Base-by-base conservation (phyloP, 306 rosid species). In the Echinosophora koreensis region DNA sequence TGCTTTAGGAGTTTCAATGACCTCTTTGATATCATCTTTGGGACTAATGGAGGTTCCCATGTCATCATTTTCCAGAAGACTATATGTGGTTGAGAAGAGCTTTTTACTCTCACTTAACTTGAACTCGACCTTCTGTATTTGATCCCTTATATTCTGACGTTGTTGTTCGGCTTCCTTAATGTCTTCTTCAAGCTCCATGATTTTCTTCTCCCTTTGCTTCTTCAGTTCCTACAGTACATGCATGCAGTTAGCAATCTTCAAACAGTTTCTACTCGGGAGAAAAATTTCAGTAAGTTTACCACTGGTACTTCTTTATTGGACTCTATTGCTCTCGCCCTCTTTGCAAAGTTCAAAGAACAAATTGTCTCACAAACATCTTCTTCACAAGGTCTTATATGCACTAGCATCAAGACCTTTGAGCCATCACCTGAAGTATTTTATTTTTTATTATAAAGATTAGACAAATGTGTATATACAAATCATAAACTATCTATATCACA, bases 391-490 rank as follows among this genome's bases (percentile, higher is more conserved):
- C 97, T 92, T 83, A 92, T 85, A 80, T 90, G 98, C 82, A 88
- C 97, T 11, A 94, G 92, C 98, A 94, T 92, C 85, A 94, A 84
- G 52, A 90, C 95, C 89, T 94, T 92, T 13, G 98, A 94, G 66
- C 93, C 88, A 37, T 90, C 85, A 70, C 97, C 98, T 94, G 69
- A 14, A 81, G 75, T 54, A 83, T 62, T 80, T 65, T 50, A 81
- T 62, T 80, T 62, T 80, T 65, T 4, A 80, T 82, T 13, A 77
- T 22, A 69, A 78, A 76, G 44, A 47, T 68, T 69, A 62, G 70
- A 30, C 55, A 28, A 30, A 15, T 13, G 27, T 10, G 8, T 39
- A 6, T 9, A 49, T 69, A 74, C 15, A 22, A 69, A 44, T 54
- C 49, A 63, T 62, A 65, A 57, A 15, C 55, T 68, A 77, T 60